Evolutionary conservation across 1,284 basidiomycete genomes (phyloP).

Genomic region (Prillingera fragicola): DNA sequence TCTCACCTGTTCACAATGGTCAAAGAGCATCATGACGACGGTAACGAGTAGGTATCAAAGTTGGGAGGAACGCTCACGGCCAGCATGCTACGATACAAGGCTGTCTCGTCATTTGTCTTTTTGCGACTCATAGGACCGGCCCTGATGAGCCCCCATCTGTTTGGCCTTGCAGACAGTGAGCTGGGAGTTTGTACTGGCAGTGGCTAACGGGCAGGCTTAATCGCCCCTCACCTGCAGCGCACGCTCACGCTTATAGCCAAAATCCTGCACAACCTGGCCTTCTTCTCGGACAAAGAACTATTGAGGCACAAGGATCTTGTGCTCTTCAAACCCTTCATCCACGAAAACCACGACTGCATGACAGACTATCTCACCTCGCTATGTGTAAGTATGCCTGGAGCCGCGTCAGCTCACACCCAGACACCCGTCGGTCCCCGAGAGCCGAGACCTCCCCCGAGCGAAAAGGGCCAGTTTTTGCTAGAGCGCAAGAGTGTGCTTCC

Average conservation of each 20-base stretch:
- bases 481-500: slow-evolving; percentile 13
- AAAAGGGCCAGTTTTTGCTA: slow-evolving; percentile 11
- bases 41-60: slow-evolving; percentile 18
- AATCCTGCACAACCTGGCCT: slow-evolving; percentile 32
- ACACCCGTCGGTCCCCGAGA: slow-evolving; percentile 20
- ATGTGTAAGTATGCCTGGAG: not conserved
- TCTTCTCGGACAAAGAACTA: slow-evolving; percentile 26
- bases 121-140: slow-evolving; percentile 35
- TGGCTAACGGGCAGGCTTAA: not conserved
- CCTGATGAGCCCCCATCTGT: slow-evolving; percentile 32
- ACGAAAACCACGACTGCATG: slow-evolving; percentile 22
- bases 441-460: slow-evolving; percentile 4
- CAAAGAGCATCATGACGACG: slow-evolving; percentile 22
- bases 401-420: not conserved
- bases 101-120: slow-evolving; percentile 36
- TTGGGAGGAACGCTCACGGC: not conserved
- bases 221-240: slow-evolving; percentile 12
- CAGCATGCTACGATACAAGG: slow-evolving; percentile 26
- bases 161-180: slow-evolving; percentile 25
- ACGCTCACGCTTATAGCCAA: slow-evolving; percentile 30
- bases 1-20: slow-evolving; percentile 23
- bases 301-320: slow-evolving; percentile 22
- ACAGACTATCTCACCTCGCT: slow-evolving; percentile 24
- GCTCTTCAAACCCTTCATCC: slow-evolving; percentile 21
- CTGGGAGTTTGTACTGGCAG: not conserved